Evolutionary conservation across 169 alveolate genomes (phyloP), one percentile per base, ranked within the genome.

Genomic region (Cryptosporidium tyzzeri): DNA sequence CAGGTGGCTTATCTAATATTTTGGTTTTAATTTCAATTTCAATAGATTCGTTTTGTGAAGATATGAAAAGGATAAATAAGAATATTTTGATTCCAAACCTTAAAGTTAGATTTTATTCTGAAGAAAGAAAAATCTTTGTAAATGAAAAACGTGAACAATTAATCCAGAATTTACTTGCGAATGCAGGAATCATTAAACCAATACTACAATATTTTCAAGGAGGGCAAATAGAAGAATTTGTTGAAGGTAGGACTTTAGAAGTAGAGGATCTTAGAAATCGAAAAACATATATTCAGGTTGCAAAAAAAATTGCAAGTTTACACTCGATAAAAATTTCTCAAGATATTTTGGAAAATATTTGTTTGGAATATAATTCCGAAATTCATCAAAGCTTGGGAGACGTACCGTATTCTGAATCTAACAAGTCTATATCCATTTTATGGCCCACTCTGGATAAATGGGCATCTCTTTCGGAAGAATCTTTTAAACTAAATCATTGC

Each of bases 171-270:
- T 29, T 80, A 37, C 74, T 80, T 80, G 31, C 89, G 21, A 37
- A 80, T 35, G 29, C 37, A 41, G 89, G 68, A 80, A 61, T 80
- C 18, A 29, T 26, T 18, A 80, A 80, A 41, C 89, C 73, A 5
- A 48, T 80, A 26, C 26, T 80, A 45, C 48, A 41, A 21, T 80
- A 61, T 44, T 80, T 80, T 44, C 26, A 39, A n/a, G 89, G 89
- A 45, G 89, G 89, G 1, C 89, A 80, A 44, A 58, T 80, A 39
- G 89, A 80, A 80, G 89, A 80, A 35, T 80, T 44, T 48, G 39
- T 80, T 37, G 53, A 80, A 44, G 89, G 89, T 1, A 59, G 50
- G 12, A 62, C 89, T 80, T 41, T 80, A 8, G 65, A 59, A 23
- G 89, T 80, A n/a, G 89, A 80, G 31, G 80, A 80, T 26, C 67